Base-by-base conservation (phyloP, 441 rosid species). In the Erodium texanum region DNA sequence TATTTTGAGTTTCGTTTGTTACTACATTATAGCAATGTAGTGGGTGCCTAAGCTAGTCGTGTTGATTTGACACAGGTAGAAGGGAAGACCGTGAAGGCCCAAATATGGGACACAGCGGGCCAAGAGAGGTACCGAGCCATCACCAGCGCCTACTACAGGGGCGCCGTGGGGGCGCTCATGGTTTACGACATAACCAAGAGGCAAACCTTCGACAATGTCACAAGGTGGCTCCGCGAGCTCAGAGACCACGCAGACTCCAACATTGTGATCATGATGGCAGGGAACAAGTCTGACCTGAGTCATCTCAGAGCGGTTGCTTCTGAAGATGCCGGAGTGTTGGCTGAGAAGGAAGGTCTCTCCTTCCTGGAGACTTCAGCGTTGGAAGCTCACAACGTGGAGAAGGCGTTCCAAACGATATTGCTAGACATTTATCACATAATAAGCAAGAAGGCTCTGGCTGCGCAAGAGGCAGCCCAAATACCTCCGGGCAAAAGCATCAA, bases 31-130 rank as follows among this genome's bases (percentile, higher is more conserved):
- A n/a, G 34, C 34, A 29, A 29, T 29, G 6, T 29, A 29, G 34
- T 29, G 6, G 3, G 34, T 7, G 34, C 6, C 0, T 0, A 29
- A 29, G 6, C 34, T 29, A 29, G 6, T 29, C 34, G 3, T 29
- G 34, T 2, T 29, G 3, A 3, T 29, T 29, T 43, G 19, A 50
- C 9, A 16, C 58, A 50, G 58, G 58, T 50, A 50, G 58, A 50
- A 61, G 43, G 23, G 66, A 36, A n/a, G 69, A 62, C 19, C 10
- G 54, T 24, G 56, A 70, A 27, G 67, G 58, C 58, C n/a, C 58
- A 50, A 20, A 50, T 50, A 50, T 50, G 58, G 58, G 58, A 50
- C 58, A 50, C 58, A 6, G 58, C 58, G 1, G 58, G 58, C 14
- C 58, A 50, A 6, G 58, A 50, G 58, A 50, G 58, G 58, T 50